Conservation (phyloP, 73 alveolate species). For the Symbiodinium pilosum region DNA sequence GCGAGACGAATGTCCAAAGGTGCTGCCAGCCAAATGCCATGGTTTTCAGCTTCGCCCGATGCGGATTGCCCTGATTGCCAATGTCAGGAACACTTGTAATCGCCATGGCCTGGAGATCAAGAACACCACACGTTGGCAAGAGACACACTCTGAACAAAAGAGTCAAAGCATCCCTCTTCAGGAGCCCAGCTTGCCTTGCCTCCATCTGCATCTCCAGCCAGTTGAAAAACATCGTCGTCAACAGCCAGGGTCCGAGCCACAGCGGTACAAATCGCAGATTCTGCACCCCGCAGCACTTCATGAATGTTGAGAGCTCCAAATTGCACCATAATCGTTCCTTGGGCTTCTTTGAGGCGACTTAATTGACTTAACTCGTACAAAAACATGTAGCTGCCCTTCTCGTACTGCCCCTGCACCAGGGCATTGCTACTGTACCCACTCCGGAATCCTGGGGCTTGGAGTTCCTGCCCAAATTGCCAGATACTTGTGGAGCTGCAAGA, state of each 20-base stretch:
- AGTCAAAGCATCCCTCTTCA: too few relatives aligned
- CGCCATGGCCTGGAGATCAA: background rate
- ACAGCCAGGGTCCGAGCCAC: background rate
- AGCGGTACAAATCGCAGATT: background rate
- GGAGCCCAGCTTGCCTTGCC: too few relatives aligned
- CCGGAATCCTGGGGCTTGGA: too few relatives aligned
- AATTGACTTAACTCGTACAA: too few relatives aligned
- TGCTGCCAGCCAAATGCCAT: background rate
- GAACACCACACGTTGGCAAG: too few relatives aligned
- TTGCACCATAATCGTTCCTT: background rate
- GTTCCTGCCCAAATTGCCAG: too few relatives aligned
- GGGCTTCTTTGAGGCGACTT: background rate
- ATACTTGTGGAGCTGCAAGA: background rate
- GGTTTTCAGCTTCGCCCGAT: background rate
- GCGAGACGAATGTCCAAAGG: background rate
- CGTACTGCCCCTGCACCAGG: too few relatives aligned
- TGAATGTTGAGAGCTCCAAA: background rate
- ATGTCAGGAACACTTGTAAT: background rate
- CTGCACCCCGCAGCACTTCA: background rate
- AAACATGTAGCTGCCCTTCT: too few relatives aligned
- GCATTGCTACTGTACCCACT: too few relatives aligned
- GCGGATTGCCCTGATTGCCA: background rate
- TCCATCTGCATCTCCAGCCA: too few relatives aligned
- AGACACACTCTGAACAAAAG: too few relatives aligned
- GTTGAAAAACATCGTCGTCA: background rate